phyloP scores from a whole-genome alignment of 2,329 filamentous ascomycete genomes.

The Lasiodiplodia gonubiensis region DNA sequence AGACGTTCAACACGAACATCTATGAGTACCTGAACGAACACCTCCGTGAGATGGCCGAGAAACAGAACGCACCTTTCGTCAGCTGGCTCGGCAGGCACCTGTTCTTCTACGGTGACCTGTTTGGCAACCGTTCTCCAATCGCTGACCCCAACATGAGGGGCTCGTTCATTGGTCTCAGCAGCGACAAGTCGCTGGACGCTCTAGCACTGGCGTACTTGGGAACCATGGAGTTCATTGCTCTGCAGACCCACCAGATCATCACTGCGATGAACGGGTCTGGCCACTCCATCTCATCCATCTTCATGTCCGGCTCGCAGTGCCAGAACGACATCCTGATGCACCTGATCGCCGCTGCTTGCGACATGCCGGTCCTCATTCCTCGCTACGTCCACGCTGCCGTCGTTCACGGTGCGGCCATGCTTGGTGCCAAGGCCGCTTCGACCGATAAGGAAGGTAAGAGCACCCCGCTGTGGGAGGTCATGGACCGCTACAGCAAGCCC shows the following conservation, averaged over 20 bases:
- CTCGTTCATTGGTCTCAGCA: constrained; percentile 82
- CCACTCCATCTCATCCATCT: constrained; percentile 88
- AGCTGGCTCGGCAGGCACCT: constrained; percentile 89
- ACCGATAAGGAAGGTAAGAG: constrained; percentile 76
- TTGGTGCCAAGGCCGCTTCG: constrained; percentile 95
- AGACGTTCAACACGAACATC: constrained; percentile 83
- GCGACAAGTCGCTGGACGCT: constrained; percentile 84
- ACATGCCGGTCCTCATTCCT: constrained; percentile 92
- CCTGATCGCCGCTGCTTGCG: constrained; percentile 86
- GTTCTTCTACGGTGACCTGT: constrained; percentile 98
- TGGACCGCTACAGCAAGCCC: constrained; percentile 96
- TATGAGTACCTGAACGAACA: constrained; percentile 95
- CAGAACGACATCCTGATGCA: constrained; percentile 93
- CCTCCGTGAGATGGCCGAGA: constrained; percentile 75
- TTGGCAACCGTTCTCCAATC: constrained; percentile 93
- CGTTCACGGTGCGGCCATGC: constrained; percentile 97
- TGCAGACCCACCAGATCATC: constrained; percentile 95
- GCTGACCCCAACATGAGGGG: constrained; percentile 94
- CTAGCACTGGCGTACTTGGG: constrained; percentile 93
- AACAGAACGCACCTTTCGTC: constrained; percentile 73
- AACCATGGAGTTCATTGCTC: constrained; percentile 96
- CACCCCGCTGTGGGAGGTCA: constrained; percentile 92
- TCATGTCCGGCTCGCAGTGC: constrained; percentile 98
- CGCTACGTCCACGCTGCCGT: constrained; percentile 94
- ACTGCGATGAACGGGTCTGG: constrained; percentile 91